Percentiles rank a stretch among this genome's conserved stretches.
Conservation (phyloP, 2,329 filamentous ascomycete species). For the Aspergillus cejpii region DNA sequence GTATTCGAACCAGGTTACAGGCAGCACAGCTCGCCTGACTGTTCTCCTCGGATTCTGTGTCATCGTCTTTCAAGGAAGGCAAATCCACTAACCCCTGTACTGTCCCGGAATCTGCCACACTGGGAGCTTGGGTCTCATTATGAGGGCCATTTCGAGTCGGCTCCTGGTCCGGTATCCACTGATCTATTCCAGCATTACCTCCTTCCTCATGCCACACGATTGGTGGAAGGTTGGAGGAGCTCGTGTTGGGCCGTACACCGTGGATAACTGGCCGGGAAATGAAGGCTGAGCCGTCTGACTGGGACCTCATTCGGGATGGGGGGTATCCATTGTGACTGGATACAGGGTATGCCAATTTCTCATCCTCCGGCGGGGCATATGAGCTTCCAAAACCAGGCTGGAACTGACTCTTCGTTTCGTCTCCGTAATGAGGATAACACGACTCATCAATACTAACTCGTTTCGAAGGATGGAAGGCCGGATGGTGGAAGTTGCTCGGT, state of each 20-base stretch:
- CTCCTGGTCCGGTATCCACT: conserved; percentile 11
- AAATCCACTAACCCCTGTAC: conserved; percentile 12
- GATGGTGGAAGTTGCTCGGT: conserved; percentile 31
- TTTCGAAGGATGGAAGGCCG: conserved; percentile 19
- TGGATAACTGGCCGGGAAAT: conserved; percentile 34
- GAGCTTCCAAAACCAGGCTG: conserved; percentile 18
- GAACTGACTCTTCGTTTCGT: conserved; percentile 19
- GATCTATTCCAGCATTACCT: conserved; percentile 10
- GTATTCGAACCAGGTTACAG: conserved; percentile 51
- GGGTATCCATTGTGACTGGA: conserved; percentile 21
- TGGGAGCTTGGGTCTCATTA: conserved; percentile 7
- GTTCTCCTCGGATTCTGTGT: conserved; percentile 22
- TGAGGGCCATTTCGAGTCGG: conserved; percentile 8
- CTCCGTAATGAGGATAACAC: conserved; percentile 17
- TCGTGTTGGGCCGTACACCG: conserved; percentile 34
- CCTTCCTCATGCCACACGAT: conserved; percentile 34
- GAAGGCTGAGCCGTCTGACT: conserved; percentile 39
- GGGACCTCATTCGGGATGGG: conserved; percentile 36
- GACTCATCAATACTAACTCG: conserved; percentile 31
- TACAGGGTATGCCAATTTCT: conserved; percentile 12
- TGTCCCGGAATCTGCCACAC: conserved; percentile 3
- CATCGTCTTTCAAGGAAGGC: conserved; percentile 26
- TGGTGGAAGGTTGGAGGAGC: conserved; percentile 31
- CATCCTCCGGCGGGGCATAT: conserved; percentile 13
- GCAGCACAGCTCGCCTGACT: conserved; percentile 49